These are phyloP conservation scores for Aureobasidium uvarum DNA, from an alignment of 2,329 filamentous ascomycete species.

Conservation along the genomic window DNA sequence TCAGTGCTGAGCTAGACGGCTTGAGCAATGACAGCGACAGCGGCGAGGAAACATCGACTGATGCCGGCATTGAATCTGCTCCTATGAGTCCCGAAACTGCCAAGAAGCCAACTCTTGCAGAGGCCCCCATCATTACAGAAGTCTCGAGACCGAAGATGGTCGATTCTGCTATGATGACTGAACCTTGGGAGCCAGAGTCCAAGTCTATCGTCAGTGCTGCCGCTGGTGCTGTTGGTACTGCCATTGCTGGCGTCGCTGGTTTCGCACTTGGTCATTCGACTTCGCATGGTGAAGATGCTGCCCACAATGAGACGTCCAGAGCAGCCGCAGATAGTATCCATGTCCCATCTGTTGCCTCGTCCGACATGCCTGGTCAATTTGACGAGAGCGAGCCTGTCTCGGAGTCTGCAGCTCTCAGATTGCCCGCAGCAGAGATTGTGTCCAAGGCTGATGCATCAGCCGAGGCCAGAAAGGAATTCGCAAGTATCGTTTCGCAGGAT, in stretches of 20 bases:
- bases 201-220: slow-evolving; percentile 29
- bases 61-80: slow-evolving; percentile 25
- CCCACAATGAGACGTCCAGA: slow-evolving; percentile 9
- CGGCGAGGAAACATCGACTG: slow-evolving; percentile 29
- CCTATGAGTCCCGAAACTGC: slow-evolving; percentile 24
- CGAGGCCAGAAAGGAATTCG: slow-evolving; percentile 33
- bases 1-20: slow-evolving; percentile 87
- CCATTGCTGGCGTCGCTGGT: slow-evolving; percentile 39
- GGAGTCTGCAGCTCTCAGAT: background rate
- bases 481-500: slow-evolving; percentile 47
- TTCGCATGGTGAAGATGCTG: slow-evolving; percentile 16
- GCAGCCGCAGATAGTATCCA: background rate
- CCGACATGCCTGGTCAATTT: slow-evolving; percentile 5
- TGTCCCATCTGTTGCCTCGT: background rate
- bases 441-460: background rate
- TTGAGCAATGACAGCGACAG: slow-evolving; percentile 60
- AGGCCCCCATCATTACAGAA: slow-evolving; percentile 7
- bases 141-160: slow-evolving; percentile 49
- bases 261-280: slow-evolving; percentile 36
- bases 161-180: slow-evolving; percentile 62
- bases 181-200: slow-evolving; percentile 51
- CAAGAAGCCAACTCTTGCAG: slow-evolving; percentile 7
- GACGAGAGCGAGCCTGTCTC: slow-evolving; percentile 16
- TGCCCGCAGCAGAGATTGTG: background rate
- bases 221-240: slow-evolving; percentile 36